Conservation (phyloP, 352 stramenopile genomes). For the Phytophthora agathidicida region DNA sequence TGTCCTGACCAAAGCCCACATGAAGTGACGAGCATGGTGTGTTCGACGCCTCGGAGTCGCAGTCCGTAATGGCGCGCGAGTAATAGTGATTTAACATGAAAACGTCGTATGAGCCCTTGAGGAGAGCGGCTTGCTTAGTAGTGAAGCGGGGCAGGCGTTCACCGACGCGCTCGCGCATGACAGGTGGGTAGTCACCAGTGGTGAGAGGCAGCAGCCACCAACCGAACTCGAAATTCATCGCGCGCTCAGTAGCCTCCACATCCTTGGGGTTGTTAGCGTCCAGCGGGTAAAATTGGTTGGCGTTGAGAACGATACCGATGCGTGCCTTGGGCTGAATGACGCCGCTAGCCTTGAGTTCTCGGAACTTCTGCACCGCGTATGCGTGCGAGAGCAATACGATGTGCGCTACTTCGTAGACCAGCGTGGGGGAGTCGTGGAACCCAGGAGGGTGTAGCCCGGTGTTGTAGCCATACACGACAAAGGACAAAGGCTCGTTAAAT, state of each 20-base stretch:
- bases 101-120: slow-evolving; percentile 90
- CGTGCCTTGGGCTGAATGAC: slow-evolving; percentile 51
- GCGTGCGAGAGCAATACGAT: slow-evolving; percentile 92
- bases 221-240: slow-evolving; percentile 88
- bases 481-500: slow-evolving; percentile 93
- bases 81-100: slow-evolving; percentile 94
- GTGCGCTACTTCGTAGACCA: slow-evolving; percentile 68
- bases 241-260: slow-evolving; percentile 66
- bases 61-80: slow-evolving; percentile 50
- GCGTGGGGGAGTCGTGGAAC: slow-evolving; percentile 35
- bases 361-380: slow-evolving; percentile 81
- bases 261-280: slow-evolving; percentile 50
- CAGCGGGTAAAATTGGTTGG: slow-evolving; percentile 74
- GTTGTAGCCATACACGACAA: slow-evolving; percentile 86
- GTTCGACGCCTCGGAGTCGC: slow-evolving; percentile 27
- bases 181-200: slow-evolving; percentile 87
- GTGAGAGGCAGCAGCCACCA: slow-evolving; percentile 92
- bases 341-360: slow-evolving; percentile 61
- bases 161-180: slow-evolving; percentile 86
- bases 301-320: slow-evolving; percentile 92
- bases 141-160: slow-evolving; percentile 88
- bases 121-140: slow-evolving; percentile 49
- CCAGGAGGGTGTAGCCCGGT: slow-evolving; percentile 54
- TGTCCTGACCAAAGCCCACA: slow-evolving; percentile 37
- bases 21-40: slow-evolving; percentile 31